Evolutionary conservation across 2,329 filamentous ascomycete species (phyloP).

Genomic region (Apiospora arundinis): DNA sequence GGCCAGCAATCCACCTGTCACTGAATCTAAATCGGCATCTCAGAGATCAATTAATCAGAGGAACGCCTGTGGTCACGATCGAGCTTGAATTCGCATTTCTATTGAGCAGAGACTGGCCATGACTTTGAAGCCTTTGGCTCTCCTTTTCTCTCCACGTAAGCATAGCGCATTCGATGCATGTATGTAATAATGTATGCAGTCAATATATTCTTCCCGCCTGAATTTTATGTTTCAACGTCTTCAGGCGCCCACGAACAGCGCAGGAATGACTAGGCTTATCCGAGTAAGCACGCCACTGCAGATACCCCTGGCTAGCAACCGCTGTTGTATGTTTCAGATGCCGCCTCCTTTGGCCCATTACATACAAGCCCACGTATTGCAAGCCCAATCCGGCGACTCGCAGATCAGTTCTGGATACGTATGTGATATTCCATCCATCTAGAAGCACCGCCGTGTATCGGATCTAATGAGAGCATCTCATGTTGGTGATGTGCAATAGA

Average conservation of each 20-base stretch:
- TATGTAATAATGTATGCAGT: too few relatives aligned
- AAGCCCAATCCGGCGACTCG: constrained; percentile 18
- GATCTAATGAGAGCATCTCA: background rate
- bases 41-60: background rate
- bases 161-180: background rate
- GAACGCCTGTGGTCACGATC: too few relatives aligned
- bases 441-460: background rate
- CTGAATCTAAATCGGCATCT: constrained; percentile 16
- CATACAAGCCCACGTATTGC: background rate
- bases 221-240: background rate
- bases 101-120: background rate
- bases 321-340: constrained; percentile 23
- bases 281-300: constrained; percentile 20
- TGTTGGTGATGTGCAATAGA: background rate
- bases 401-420: constrained; percentile 14
- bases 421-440: background rate
- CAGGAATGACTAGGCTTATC: background rate
- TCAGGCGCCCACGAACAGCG: background rate
- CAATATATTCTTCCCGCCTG: background rate
- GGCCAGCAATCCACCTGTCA: background rate
- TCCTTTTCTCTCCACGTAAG: background rate
- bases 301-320: constrained; percentile 13
- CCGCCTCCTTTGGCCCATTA: constrained; percentile 15
- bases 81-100: background rate
- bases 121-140: background rate